Base-by-base conservation (phyloP, 2,329 filamentous ascomycete genomes). In the Fusarium succisae region DNA sequence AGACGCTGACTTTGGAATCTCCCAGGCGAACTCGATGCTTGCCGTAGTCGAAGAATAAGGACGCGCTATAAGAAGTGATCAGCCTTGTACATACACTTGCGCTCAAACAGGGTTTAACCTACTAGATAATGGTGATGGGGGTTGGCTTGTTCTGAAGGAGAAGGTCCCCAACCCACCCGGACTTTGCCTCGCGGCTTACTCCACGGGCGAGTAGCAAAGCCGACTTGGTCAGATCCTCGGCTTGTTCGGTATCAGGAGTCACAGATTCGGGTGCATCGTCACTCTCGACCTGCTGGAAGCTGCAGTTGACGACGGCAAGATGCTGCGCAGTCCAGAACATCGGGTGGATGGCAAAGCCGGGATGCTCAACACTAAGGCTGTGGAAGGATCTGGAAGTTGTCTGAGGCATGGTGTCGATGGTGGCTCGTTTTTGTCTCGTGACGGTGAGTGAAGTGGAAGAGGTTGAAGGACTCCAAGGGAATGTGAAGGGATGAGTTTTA, bases 1-100 rank as follows among this genome's bases (percentile, higher is more conserved):
- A 45, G 44, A 20, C 9, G 5, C 0, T 0, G 24, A 45, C 18
- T 0, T 45, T 1, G 8, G 44, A 45, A 26, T 45, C 6, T 2
- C 24, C 8, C 44, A 45, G 44, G 8, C 3, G 44, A 45, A 45
- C 18, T 24, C 10, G 44, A 20, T 20, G 2, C 11, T 7, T 2
- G 24, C 44, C 44, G 5, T 45, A 45, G 24, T 26, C 10, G n/a
- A 44, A 44, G 6, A 17, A 11, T 17, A 26, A 8, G 7, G n/a
- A 1, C 13, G 17, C 7, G 17, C 43, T 45, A 45, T 12, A 13
- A 8, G 5, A 13, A 47, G 5, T 26, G 22, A 6, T n/a, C 5
- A 50, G 14, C 10, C 9, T n/a, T 50, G 20, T 50, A 4, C 20
- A n/a, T 15, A 32, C 30, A 32, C 12, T 4, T 30, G 6, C 22